Evolutionary conservation across 139 green algal genomes (phyloP), one percentile per base, ranked within the genome.

Genomic region (Chlamydomonas sphaeroides): DNA sequence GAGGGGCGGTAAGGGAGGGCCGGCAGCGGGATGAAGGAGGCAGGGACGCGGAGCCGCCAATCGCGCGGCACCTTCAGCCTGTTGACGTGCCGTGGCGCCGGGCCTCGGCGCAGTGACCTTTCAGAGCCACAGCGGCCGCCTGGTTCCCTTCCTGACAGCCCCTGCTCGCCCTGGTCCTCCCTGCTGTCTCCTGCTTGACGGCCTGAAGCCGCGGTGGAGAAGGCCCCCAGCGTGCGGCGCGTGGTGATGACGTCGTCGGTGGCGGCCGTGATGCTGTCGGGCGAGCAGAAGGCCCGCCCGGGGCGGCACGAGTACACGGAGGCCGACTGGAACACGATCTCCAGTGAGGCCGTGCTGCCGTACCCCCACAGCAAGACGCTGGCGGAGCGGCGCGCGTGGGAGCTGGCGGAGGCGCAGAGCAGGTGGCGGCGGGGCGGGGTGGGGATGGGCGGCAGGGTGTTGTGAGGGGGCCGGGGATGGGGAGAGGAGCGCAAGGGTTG

Each of bases 191-290:
- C n/a, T n/a, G n/a, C n/a, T n/a, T n/a, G n/a, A n/a, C n/a, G n/a
- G 2, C 63, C 15, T 42, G 33, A 45, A 77, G 65, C 48, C 45
- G 30, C 83, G 0, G 88, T 92, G 18, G 87, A 88, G 63, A 56
- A 67, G 15, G 41, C 85, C 2, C 72, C 65, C 39, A 79, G 53
- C 26, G 90, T 94, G 38, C 70, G 84, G 51, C 82, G 82, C 17
- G 85, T 94, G 30, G 87, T 94, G 20, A 45, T 94, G n/a, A 93
- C 91, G 0, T 85, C 79, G 2, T 90, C 82, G 0, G 51, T 90
- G 2, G 90, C 82, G 0, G 85, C 88, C 0, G 20, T 77, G 6
- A 75, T 94, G 5, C 87, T 59, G 21, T 71, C 69, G 3, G 72
- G 85, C 48, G 61, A 72, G 1, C 11, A 51, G 39, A 83, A 91